Conservation (phyloP, 2,329 filamentous ascomycete genomes). For the Hymenoscyphus repandus region DNA sequence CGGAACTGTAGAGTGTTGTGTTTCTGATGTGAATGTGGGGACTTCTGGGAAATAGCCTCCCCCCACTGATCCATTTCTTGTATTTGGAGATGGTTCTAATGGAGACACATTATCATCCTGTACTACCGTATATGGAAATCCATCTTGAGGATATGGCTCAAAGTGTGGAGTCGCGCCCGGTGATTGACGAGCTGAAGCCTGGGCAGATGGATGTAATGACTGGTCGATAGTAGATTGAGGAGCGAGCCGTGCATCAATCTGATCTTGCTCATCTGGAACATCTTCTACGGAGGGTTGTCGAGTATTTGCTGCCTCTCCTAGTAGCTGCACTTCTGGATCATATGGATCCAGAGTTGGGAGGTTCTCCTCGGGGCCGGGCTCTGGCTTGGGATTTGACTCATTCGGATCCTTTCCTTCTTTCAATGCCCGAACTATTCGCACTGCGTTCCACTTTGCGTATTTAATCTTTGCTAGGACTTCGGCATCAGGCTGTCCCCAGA, state of each 20-base stretch:
- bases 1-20: slow-evolving; percentile 21
- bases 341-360: slow-evolving; percentile 51
- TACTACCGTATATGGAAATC: slow-evolving; percentile 28
- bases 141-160: slow-evolving; percentile 32
- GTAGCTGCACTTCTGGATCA: slow-evolving; percentile 58
- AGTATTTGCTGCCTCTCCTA: slow-evolving; percentile 41
- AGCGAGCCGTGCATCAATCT: slow-evolving; percentile 39
- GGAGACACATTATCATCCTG: slow-evolving; percentile 45
- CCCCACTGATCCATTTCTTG: slow-evolving; percentile 44
- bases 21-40: slow-evolving; percentile 29
- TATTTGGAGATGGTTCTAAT: slow-evolving; percentile 39
- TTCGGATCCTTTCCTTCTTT: slow-evolving; percentile 92
- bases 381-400: slow-evolving; percentile 71
- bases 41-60: slow-evolving; percentile 55
- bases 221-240: slow-evolving; percentile 43
- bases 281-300: slow-evolving; percentile 45
- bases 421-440: slow-evolving; percentile 84
- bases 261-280: slow-evolving; percentile 50
- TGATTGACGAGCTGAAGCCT: slow-evolving; percentile 27
- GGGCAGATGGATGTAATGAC: slow-evolving; percentile 40
- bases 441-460: slow-evolving; percentile 92
- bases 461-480: slow-evolving; percentile 85
- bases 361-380: slow-evolving; percentile 42
- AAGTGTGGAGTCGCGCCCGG: slow-evolving; percentile 20
- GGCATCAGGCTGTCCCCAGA: slow-evolving; percentile 72